phyloP scores from a whole-genome alignment of 2,329 filamentous ascomycete genomes.

The Raffaelea arxii region DNA sequence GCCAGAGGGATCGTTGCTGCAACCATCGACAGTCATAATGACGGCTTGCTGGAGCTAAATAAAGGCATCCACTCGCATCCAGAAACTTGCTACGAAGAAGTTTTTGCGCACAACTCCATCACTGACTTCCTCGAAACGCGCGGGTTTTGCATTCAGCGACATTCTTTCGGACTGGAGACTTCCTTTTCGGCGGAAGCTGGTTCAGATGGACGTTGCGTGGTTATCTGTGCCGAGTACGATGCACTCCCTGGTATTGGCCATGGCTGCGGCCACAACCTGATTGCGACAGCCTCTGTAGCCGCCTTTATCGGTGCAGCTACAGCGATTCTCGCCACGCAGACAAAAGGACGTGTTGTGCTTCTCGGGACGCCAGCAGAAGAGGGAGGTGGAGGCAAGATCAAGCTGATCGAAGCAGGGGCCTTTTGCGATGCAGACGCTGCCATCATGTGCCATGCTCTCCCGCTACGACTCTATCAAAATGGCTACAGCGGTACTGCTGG shows the following conservation, averaged over 20 bases:
- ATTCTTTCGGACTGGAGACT: constrained; percentile 41
- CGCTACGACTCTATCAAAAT: constrained; percentile 16
- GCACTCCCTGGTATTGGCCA: constrained; percentile 27
- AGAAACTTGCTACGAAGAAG: constrained; percentile 39
- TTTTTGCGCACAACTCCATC: constrained; percentile 38
- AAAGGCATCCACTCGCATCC: constrained; percentile 32
- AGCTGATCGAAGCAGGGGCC: constrained; percentile 30
- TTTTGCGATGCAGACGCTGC: constrained; percentile 26
- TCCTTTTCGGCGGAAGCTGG: constrained; percentile 31
- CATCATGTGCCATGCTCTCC: constrained; percentile 34
- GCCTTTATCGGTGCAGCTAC: constrained; percentile 23
- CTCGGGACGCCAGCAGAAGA: constrained; percentile 36
- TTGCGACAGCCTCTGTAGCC: constrained; percentile 25
- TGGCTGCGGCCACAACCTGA: constrained; percentile 33
- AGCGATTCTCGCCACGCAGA: constrained; percentile 12
- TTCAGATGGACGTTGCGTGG: constrained; percentile 8
- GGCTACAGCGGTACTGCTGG: too few species aligned
- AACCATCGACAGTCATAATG: too few species aligned
- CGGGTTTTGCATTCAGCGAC: constrained; percentile 33
- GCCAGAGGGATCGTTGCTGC: too few species aligned
- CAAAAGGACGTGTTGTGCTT: constrained; percentile 17
- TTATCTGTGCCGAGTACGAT: constrained; percentile 18
- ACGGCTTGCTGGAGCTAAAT: too few species aligned
- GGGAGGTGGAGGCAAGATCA: constrained; percentile 32
- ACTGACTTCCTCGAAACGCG: constrained; percentile 29